phyloP scores from a whole-genome alignment of 2,329 filamentous ascomycete genomes.

The Alternaria tenuissima region DNA sequence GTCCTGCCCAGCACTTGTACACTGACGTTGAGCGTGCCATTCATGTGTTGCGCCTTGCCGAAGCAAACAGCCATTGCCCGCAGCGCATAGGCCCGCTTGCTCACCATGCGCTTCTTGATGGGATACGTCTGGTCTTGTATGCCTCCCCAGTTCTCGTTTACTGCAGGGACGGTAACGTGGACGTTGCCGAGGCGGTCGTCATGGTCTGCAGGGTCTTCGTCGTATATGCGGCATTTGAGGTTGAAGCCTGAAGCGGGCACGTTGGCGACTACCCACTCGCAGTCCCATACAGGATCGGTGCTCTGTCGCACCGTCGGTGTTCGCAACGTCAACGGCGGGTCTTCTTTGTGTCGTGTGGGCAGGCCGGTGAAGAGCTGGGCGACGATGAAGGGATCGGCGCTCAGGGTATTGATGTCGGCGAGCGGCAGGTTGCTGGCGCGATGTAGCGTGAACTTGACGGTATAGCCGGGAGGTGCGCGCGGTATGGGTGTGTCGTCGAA shows the following conservation, averaged over 20 bases:
- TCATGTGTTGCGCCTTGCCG: conserved; percentile 69
- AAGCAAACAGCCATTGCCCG: conserved; percentile 73
- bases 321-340: conserved; percentile 76
- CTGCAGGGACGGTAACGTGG: conserved; percentile 68
- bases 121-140: conserved; percentile 71
- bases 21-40: conserved; percentile 75
- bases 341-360: conserved; percentile 84
- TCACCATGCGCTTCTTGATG: conserved; percentile 84
- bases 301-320: conserved; percentile 78
- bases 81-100: conserved; percentile 83
- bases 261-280: conserved; percentile 88
- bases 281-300: conserved; percentile 81
- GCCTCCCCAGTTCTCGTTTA: conserved; percentile 74
- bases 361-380: conserved; percentile 77
- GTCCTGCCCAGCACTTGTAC: conserved; percentile 81
- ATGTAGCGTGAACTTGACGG: conserved; percentile 84
- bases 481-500: conserved; percentile 83
- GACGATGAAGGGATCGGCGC: conserved; percentile 83
- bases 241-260: conserved; percentile 81
- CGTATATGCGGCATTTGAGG: conserved; percentile 86
- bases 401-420: conserved; percentile 77
- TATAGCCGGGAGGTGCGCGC: conserved; percentile 78
- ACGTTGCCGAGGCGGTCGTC: conserved; percentile 91
- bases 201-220: conserved; percentile 86
- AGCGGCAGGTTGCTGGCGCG: conserved; percentile 81